A percentile compares a stretch with the other conserved stretches of the same genome.
Conservation (phyloP, 305 asterid species). For the Plantago lanceolata region DNA sequence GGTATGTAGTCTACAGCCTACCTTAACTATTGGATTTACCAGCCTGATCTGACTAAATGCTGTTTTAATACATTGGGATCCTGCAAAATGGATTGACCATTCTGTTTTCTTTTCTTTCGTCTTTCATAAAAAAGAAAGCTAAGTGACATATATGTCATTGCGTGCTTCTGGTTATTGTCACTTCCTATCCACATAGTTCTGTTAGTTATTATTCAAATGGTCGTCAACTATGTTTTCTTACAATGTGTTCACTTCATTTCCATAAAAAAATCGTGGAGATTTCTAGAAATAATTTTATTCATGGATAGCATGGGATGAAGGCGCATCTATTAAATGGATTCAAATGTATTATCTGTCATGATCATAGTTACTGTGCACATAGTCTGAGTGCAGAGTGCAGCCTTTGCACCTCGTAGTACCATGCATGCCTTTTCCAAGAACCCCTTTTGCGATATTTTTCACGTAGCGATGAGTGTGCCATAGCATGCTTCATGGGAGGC, state of each 20-base stretch:
- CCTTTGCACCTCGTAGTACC: background rate
- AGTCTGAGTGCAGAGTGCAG: background rate
- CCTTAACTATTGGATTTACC: background rate
- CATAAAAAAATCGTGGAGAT: background rate
- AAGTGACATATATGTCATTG: background rate
- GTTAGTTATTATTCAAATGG: background rate
- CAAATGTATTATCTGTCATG: background rate
- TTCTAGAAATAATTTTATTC: background rate
- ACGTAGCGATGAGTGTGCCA: background rate
- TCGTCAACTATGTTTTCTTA: background rate
- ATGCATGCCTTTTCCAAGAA: background rate
- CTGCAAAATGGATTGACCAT: conserved; percentile 10
- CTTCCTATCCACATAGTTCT: background rate
- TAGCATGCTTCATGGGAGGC: background rate
- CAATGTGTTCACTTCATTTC: background rate
- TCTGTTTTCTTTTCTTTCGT: background rate
- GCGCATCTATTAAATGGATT: background rate
- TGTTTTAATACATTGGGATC: conserved; percentile 1
- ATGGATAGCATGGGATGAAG: background rate
- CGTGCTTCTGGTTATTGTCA: conserved; percentile 8
- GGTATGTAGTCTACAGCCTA: conserved; percentile 43
- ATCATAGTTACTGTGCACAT: background rate
- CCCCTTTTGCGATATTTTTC: background rate
- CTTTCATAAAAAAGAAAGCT: background rate
- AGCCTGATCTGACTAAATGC: conserved; percentile 1